phyloP scores from a whole-genome alignment of 2,329 filamentous ascomycete genomes.

The Microsporum ferrugineum region DNA sequence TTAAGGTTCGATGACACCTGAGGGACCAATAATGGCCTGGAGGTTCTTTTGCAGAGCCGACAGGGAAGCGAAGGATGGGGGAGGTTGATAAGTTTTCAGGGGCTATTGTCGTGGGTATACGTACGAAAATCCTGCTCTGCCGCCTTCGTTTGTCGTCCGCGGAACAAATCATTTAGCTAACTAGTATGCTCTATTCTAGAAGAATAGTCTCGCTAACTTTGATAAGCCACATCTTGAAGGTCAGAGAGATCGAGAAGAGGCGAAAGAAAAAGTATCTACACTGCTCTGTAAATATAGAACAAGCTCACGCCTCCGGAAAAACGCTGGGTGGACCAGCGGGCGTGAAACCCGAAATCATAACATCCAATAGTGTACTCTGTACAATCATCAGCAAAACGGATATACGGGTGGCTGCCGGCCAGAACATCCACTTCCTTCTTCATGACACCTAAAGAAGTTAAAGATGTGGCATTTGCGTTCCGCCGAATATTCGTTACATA shows the following conservation, averaged over 20 bases:
- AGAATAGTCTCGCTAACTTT: background rate
- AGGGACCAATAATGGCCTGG: background rate
- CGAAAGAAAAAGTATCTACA: background rate
- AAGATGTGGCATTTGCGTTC: background rate
- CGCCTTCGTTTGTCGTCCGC: background rate
- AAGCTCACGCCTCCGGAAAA: background rate
- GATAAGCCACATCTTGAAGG: background rate
- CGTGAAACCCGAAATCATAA: background rate
- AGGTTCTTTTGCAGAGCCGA: background rate
- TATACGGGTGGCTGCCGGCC: background rate
- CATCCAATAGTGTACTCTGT: background rate
- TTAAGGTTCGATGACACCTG: background rate
- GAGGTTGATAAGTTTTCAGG: background rate
- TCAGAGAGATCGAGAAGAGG: background rate
- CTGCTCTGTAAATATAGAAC: background rate
- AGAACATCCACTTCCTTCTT: background rate
- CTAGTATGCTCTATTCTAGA: background rate
- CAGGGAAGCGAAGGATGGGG: background rate
- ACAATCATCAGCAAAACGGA: background rate
- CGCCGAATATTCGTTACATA: background rate
- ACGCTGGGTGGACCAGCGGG: background rate
- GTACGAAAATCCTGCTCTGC: background rate
- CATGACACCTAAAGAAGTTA: background rate
- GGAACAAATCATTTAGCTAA: background rate
- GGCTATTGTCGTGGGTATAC: background rate